phyloP scores from a whole-genome alignment of 805 yeast genomes.

The Allodekkera sacchari region DNA sequence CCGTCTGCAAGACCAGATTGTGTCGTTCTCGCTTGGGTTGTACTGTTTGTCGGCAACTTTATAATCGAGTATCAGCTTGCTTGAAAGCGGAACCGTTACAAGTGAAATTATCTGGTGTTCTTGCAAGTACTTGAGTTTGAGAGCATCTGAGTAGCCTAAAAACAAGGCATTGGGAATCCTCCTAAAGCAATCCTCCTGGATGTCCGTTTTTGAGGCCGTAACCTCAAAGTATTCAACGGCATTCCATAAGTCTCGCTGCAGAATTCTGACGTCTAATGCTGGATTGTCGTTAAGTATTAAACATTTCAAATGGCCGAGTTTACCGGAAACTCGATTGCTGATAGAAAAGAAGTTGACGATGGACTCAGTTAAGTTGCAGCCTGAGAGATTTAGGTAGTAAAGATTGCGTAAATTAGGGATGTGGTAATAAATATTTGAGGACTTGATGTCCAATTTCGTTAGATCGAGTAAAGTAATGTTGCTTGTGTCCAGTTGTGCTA shows the following conservation, averaged over 20 bases:
- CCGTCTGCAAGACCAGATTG: too few species aligned
- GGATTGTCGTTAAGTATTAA: conserved; percentile 12
- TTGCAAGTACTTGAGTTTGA: conserved; percentile 9
- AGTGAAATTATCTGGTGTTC: conserved; percentile 2
- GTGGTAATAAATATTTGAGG: conserved; percentile 4
- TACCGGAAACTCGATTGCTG: conserved; percentile 16
- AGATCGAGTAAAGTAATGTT: conserved; percentile 14
- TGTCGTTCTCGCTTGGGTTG: too few species aligned
- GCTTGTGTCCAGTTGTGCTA: conserved; percentile 4
- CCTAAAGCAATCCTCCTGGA: conserved; percentile 5
- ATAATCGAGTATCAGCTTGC: conserved; percentile 3
- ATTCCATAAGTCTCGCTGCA: not conserved
- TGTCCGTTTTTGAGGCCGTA: not conserved
- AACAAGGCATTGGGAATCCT: conserved; percentile 1
- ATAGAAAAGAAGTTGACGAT: conserved; percentile 19
- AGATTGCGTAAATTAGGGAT: conserved; percentile 8
- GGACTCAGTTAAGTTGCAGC: conserved; percentile 11
- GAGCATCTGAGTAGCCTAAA: conserved; percentile 7
- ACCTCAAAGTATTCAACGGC: conserved; percentile 3
- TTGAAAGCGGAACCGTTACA: not conserved
- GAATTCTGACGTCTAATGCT: not conserved
- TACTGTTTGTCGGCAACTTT: conserved; percentile 1
- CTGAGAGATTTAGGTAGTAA: conserved; percentile 14
- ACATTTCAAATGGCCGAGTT: conserved; percentile 12
- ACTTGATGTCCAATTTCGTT: conserved; percentile 7